phyloP scores from a whole-genome alignment of 148 eudicot species.

The Nepenthes gracilis region DNA sequence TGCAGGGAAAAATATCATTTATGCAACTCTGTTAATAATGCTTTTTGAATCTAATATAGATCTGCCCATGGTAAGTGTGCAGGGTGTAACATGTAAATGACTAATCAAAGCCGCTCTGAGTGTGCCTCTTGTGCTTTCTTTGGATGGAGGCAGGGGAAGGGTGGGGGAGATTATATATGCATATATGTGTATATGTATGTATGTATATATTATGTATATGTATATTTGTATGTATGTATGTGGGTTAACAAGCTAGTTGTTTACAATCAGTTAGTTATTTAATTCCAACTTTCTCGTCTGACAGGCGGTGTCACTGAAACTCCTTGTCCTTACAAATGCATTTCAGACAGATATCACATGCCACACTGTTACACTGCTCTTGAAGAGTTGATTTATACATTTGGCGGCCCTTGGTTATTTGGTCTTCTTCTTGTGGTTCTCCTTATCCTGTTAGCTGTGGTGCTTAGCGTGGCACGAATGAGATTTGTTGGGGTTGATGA shows the following conservation, averaged over 20 bases:
- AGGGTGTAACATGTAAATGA: too few relatives aligned
- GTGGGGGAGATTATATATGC: too few relatives aligned
- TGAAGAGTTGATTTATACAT: constrained; percentile 86
- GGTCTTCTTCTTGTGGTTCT: constrained; percentile 80
- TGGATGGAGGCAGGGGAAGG: too few relatives aligned
- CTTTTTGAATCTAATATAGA: too few relatives aligned
- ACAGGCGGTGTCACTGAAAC: constrained; percentile 86
- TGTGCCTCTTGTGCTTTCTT: too few relatives aligned
- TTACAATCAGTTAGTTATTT: neutral
- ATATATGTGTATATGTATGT: too few relatives aligned
- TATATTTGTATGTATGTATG: neutral
- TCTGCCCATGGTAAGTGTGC: too few relatives aligned
- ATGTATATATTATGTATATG: neutral
- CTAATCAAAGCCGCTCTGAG: too few relatives aligned
- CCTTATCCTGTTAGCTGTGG: constrained; percentile 68
- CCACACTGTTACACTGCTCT: constrained; percentile 93
- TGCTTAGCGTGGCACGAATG: constrained; percentile 96
- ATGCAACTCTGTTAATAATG: too few relatives aligned
- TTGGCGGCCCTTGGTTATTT: constrained; percentile 97
- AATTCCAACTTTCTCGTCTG: constrained; percentile 1
- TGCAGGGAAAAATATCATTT: too few relatives aligned
- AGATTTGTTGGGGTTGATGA: constrained; percentile 84
- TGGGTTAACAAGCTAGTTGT: neutral
- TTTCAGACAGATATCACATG: constrained; percentile 87
- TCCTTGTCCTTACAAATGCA: constrained; percentile 83